phyloP scores from a whole-genome alignment of 2,329 filamentous ascomycete genomes.

The Alternaria alternata region DNA sequence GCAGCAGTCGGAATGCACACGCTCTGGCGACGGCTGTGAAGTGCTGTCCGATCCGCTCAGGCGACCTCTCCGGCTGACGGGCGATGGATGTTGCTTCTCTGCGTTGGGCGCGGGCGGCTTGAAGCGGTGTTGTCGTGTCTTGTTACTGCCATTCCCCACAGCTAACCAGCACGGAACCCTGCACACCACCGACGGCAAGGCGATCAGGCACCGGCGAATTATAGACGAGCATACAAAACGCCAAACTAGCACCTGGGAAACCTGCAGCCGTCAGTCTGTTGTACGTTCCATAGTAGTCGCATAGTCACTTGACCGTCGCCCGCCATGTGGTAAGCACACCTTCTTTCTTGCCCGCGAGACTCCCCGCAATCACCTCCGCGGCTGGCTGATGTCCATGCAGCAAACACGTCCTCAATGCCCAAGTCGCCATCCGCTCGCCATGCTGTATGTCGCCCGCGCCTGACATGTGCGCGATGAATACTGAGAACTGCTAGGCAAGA shows the following conservation, averaged over 20 bases:
- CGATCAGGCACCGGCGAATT: slow-evolving; percentile 33
- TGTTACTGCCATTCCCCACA: slow-evolving; percentile 11
- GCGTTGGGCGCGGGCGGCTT: slow-evolving; percentile 8
- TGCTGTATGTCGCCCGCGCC: slow-evolving; percentile 73
- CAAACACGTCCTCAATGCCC: slow-evolving; percentile 98
- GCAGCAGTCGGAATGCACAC: slow-evolving; percentile 14
- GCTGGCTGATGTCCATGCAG: slow-evolving; percentile 58
- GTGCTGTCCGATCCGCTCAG: background rate
- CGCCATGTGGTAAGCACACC: slow-evolving; percentile 39
- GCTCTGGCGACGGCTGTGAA: background rate
- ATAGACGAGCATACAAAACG: slow-evolving; percentile 4
- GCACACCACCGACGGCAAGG: slow-evolving; percentile 17
- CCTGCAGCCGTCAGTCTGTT: slow-evolving; percentile 5
- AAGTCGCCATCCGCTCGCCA: slow-evolving; percentile 92
- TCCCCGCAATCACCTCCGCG: slow-evolving; percentile 25
- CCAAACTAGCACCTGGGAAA: slow-evolving; percentile 8
- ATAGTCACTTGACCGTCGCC: slow-evolving; percentile 8
- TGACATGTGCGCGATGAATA: slow-evolving; percentile 3
- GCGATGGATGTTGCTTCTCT: background rate
- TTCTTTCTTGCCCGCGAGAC: slow-evolving; percentile 16
- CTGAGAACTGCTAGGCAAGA: slow-evolving; percentile 68
- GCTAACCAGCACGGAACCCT: slow-evolving; percentile 15
- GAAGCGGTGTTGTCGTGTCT: slow-evolving; percentile 18
- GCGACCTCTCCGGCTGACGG: slow-evolving; percentile 1
- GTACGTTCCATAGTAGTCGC: slow-evolving; percentile 1